These are phyloP conservation scores for Podaxis carcinomalis DNA, from an alignment of 768 basidiomycete species.

Conservation along the genomic window DNA sequence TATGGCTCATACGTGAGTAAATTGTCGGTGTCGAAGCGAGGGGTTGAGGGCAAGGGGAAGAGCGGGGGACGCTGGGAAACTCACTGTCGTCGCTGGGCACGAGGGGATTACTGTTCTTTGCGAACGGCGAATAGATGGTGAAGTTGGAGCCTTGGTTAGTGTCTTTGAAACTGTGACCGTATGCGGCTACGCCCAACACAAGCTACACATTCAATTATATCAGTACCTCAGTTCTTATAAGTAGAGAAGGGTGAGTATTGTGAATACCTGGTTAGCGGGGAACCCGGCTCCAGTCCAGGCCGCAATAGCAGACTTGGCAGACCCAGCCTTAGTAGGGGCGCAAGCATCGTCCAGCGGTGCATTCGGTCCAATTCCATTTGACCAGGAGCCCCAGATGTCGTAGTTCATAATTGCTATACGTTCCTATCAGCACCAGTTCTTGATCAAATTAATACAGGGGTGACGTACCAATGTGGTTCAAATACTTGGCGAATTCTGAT, in stretches of 20 bases:
- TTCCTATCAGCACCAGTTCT: not conserved
- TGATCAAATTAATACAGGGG: not conserved
- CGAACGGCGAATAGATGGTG: slow-evolving; percentile 41
- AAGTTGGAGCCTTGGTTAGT: slow-evolving; percentile 29
- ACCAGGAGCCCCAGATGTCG: slow-evolving; percentile 50
- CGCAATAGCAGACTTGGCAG: slow-evolving; percentile 64
- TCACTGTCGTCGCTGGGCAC: slow-evolving; percentile 16
- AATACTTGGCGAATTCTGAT: slow-evolving; percentile 59
- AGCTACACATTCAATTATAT: slow-evolving; percentile 31
- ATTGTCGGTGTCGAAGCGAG: too few relatives aligned
- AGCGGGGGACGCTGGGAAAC: not conserved
- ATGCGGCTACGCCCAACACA: slow-evolving; percentile 76
- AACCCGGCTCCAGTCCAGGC: slow-evolving; percentile 77
- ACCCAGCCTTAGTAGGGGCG: slow-evolving; percentile 50
- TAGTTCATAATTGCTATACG: slow-evolving; percentile 57
- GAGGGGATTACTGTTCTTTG: slow-evolving; percentile 34
- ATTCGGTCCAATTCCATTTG: slow-evolving; percentile 67
- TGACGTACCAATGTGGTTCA: slow-evolving; percentile 38
- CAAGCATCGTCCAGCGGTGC: slow-evolving; percentile 78
- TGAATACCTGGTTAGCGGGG: slow-evolving; percentile 41
- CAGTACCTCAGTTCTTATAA: not conserved
- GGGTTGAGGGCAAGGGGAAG: not conserved
- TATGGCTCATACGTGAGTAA: not conserved
- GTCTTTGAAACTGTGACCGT: slow-evolving; percentile 72
- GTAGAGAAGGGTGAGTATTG: not conserved